Base-by-base conservation (phyloP, 306 rosid species). In the Cucurbita moschata region DNA sequence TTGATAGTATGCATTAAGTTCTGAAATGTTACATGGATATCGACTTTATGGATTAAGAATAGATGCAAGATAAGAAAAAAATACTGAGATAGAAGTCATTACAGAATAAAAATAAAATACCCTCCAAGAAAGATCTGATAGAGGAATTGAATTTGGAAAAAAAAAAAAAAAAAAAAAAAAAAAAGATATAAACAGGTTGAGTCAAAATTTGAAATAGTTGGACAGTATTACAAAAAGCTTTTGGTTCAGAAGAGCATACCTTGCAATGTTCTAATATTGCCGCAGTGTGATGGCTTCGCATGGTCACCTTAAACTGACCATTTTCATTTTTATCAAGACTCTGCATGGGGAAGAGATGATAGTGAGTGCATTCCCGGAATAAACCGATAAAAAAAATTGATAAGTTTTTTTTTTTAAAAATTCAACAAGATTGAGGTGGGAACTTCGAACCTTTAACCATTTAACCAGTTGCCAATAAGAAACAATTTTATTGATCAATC, bases 251-350 rank as follows among this genome's bases (percentile, higher is more conserved):
- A 51, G 42, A 58, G 58, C 82, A 72, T 89, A 94, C 99, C 97
- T 88, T 83, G 75, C 99, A 94, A 84, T 85, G 90, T 81, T 94
- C 96, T 60, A 94, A 85, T 52, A 91, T 82, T 40, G 88, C 92
- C 6, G 90, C 84, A 83, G 87, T 86, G 30, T 85, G 92, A 89
- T 86, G 88, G 76, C 87, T 86, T 89, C 82, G 85, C 79, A 94
- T 69, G 62, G 74, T 76, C 79, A 94, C 85, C 85, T 88, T 91
- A 76, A 89, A 81, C 78, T 87, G 88, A 66, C 97, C 96, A 78
- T 89, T 78, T 78, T 85, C 87, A 82, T 81, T 76, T 86, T 82
- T 91, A 74, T 82, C 86, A 64, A 94, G 83, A 84, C 83, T 83
- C 99, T 94, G 89, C 57, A 39, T 43, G 78, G 26, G 54, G 51